A percentile compares a stretch with the other conserved stretches of the same genome.
Evolutionary conservation across 148 eudicot species (phyloP).

Genomic region (Cornus suecica): DNA sequence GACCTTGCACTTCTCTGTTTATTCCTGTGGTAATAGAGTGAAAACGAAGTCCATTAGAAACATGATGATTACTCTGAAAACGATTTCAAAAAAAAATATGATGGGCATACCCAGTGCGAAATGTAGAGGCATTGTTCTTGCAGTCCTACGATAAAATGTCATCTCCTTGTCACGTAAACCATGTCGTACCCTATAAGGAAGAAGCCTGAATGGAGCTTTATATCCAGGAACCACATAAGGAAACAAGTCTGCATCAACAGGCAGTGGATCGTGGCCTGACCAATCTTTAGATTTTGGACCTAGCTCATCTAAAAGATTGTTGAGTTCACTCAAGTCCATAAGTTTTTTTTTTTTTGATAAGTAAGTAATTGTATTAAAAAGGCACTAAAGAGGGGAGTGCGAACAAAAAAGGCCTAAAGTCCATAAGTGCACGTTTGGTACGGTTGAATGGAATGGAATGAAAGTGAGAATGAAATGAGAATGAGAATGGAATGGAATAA

Average conservation of each 20-base stretch:
- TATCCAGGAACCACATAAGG: slow-evolving; percentile 66
- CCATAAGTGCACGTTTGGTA: too few species aligned
- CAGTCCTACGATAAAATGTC: slow-evolving; percentile 59
- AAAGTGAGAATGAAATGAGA: too few species aligned
- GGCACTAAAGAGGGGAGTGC: too few species aligned
- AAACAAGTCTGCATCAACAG: slow-evolving; percentile 93
- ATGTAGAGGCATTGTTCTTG: slow-evolving; percentile 80
- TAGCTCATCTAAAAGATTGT: slow-evolving; percentile 56
- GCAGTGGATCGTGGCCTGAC: slow-evolving; percentile 78
- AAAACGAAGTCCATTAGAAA: slow-evolving; percentile 13
- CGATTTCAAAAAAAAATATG: background rate
- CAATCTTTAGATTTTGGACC: slow-evolving; percentile 84
- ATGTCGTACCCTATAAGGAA: slow-evolving; percentile 58
- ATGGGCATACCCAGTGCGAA: slow-evolving; percentile 79
- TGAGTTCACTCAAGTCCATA: slow-evolving; percentile 56
- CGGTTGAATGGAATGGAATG: too few species aligned
- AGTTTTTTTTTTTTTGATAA: too few species aligned
- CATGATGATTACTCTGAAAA: background rate
- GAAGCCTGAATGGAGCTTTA: slow-evolving; percentile 81
- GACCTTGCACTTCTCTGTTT: slow-evolving; percentile 86
- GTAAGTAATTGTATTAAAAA: too few species aligned
- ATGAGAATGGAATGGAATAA: too few species aligned
- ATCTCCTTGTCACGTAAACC: slow-evolving; percentile 56
- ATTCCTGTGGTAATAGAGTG: slow-evolving; percentile 50
- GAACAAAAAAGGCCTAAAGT: too few species aligned